Base-by-base conservation (phyloP, 768 basidiomycete genomes). In the Chlorophyllum brunneum region DNA sequence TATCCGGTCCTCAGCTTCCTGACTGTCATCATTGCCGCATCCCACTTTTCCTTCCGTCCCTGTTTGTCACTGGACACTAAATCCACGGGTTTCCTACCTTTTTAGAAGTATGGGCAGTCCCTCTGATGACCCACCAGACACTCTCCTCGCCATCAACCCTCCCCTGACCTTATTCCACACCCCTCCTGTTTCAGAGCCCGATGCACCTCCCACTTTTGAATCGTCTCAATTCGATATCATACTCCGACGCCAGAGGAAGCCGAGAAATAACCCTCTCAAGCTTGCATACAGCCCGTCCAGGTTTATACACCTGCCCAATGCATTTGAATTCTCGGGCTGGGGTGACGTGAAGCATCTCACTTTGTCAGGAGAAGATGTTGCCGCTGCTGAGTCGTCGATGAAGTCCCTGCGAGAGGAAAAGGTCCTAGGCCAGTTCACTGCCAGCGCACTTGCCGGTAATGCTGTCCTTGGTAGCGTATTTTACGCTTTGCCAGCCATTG, bases 291-390 rank as follows among this genome's bases (percentile, higher is more conserved):
- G 74, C 4, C 82, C 81, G 4, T 85, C 85, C 5, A 78, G 82
- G 31, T 85, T 85, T 60, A 63, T 82, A 22, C 76, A 85, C 56
- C 74, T 88, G 31, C 66, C 77, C 11, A 79, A 81, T 59, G 75
- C 81, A 33, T 85, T 86, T 55, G 84, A 86, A 58, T 89, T 88
- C 58, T 79, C 86, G 0, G 86, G 85, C 3, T 86, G 85, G 84
- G 85, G 85, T 1, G 74, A 78, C 4, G 61, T 81, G 15, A 65
- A 66, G 5, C 69, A 72, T 51, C 57, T 86, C 1, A 70, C 70
- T 16, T 70, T 88, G 9, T 64, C 69, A 0, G 54, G 50, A 1
- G 70, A 76, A 3, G 80, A 86, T 40, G 58, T 70, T 39, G 49
- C 58, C 2, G 63, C 47, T 44, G 82, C 61, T 29, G 65, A 59